phyloP scores from a whole-genome alignment of 306 rosid species.

The Oxytropis ochrocephala region DNA sequence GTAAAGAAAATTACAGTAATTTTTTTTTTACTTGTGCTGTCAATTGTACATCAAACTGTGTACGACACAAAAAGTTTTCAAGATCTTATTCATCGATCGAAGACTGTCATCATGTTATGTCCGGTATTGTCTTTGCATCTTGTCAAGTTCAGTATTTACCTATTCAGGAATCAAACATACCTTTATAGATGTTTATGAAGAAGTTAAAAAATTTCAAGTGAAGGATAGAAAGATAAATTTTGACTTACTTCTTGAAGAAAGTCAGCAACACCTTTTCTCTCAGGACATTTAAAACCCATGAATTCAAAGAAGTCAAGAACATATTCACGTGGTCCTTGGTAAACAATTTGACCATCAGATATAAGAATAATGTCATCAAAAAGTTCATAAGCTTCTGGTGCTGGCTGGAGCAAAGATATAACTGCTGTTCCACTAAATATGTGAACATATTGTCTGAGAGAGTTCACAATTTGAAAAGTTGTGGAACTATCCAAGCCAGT shows the following conservation, averaged over 20 bases:
- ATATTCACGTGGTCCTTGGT: conserved; percentile 51
- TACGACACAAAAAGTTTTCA: too few species aligned
- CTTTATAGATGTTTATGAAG: too few species aligned
- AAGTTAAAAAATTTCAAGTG: background rate
- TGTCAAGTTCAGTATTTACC: too few species aligned
- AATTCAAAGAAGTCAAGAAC: conserved; percentile 43
- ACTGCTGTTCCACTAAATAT: conserved; percentile 42
- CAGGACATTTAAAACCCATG: conserved; percentile 50
- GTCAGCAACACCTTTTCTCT: conserved; percentile 51
- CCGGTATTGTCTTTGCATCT: too few species aligned
- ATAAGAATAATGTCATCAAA: conserved; percentile 51
- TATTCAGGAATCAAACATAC: too few species aligned
- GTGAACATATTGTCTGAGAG: conserved; percentile 35
- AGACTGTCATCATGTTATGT: too few species aligned
- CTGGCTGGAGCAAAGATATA: conserved; percentile 52
- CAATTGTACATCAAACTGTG: too few species aligned
- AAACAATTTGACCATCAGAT: conserved; percentile 50
- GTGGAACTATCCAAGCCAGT: conserved; percentile 60
- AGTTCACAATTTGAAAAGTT: conserved; percentile 51
- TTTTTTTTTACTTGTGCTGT: too few species aligned
- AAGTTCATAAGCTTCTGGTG: conserved; percentile 50
- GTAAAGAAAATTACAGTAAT: too few species aligned
- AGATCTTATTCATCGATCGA: too few species aligned
- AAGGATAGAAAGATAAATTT: background rate
- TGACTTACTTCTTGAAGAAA: conserved; percentile 58